phyloP scores from a whole-genome alignment of 768 basidiomycete genomes.

The Candolleomyces eurysporus region DNA sequence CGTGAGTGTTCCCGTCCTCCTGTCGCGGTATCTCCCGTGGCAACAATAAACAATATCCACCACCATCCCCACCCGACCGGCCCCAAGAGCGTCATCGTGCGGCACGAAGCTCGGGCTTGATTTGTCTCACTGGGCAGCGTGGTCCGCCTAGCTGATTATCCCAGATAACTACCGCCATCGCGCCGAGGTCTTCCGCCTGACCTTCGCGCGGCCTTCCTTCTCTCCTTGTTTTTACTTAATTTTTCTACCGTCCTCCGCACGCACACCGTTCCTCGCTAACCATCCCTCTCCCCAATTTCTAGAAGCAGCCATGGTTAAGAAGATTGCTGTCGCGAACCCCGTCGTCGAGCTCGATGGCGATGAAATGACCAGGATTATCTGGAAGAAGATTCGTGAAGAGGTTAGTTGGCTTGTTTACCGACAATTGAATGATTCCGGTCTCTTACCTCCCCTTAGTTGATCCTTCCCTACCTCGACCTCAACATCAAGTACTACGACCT shows the following conservation, averaged over 20 bases:
- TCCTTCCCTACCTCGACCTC: conserved; percentile 90
- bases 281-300: conserved; percentile 8
- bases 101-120: neutral
- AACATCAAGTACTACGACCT: conserved; percentile 99
- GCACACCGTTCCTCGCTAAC: neutral
- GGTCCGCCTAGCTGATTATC: neutral
- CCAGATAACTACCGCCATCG: conserved; percentile 1
- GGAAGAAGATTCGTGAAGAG: conserved; percentile 97
- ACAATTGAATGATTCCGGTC: neutral
- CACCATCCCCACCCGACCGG: neutral
- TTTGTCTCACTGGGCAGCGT: no score
- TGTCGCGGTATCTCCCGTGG: neutral
- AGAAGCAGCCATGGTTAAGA: conserved; percentile 36
- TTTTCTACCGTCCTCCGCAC: neutral
- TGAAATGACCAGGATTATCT: conserved; percentile 99
- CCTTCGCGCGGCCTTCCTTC: neutral
- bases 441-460: conserved; percentile 56
- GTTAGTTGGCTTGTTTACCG: conserved; percentile 36
- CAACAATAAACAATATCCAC: neutral
- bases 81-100: neutral
- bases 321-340: conserved; percentile 84
- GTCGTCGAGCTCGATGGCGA: conserved; percentile 96
- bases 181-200: neutral
- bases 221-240: neutral
- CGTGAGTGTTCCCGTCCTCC: neutral